Evolutionary conservation across 2,329 filamentous ascomycete genomes (phyloP), one percentile per base, ranked within the genome.

Genomic region (Fusarium succisae): DNA sequence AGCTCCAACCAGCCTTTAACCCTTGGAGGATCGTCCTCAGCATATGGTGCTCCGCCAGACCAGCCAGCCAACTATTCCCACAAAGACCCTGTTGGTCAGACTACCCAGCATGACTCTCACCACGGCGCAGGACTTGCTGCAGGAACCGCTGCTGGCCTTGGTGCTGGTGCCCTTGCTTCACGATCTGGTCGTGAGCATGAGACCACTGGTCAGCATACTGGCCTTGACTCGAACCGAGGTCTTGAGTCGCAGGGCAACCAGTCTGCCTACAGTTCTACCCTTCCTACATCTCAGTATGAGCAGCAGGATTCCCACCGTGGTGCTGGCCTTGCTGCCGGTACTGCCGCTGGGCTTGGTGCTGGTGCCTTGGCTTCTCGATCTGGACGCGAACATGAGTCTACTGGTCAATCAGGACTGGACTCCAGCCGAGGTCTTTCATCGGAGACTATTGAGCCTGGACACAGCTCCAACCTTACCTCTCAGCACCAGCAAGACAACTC

Each of bases 41-140:
- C 48, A 20, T 60, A 67, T 4, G 38, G 50, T 15, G n/a, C 65
- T 0, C 45, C 54, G 28, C 32, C 41, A 4, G 39, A 28, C 0
- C 48, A 69, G 9, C 17, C 64, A 1, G 43, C 64, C 26, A 69
- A 69, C 63, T 69, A 26, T 9, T 69, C 66, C 11, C 66, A 69
- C 43, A 69, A 63, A 2, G 66, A 63, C 1, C 55, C 66, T 0
- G 26, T 37, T 8, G 65, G 26, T 8, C 66, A 69, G 11, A 53
- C n/a, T 20, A 22, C 69, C n/a, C 47, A 68, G 26, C 48, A 68
- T 11, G 66, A 63, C 6, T 69, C 56, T 2, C 66, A 69, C 8
- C 64, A 17, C 6, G 50, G 65, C 0, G 13, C 45, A 3, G 66
- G 51, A 7, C 39, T 69, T 1, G 66, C 50, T 11, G 15, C 65